Evolutionary conservation across 768 basidiomycete species (phyloP).

Genomic region (Chalciporus piperatus): DNA sequence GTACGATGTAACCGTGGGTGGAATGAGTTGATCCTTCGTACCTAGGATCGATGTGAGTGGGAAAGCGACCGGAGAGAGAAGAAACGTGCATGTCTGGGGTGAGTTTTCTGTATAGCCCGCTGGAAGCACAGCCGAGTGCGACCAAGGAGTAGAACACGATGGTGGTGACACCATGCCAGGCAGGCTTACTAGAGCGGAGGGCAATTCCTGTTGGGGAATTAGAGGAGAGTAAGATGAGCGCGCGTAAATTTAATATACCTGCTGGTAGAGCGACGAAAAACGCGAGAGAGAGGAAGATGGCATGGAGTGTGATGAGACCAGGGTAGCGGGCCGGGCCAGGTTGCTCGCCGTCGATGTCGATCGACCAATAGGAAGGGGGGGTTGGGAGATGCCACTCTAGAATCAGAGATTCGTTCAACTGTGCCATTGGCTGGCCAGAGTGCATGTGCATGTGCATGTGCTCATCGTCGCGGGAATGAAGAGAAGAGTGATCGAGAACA

Average conservation of each 20-base stretch:
- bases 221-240: not conserved
- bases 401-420: slow-evolving; percentile 78
- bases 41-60: slow-evolving; percentile 40
- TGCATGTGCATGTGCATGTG: slow-evolving; percentile 50
- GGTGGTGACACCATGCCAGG: slow-evolving; percentile 57
- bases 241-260: slow-evolving; percentile 44
- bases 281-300: slow-evolving; percentile 68
- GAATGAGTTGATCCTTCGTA: slow-evolving; percentile 67
- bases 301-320: slow-evolving; percentile 72
- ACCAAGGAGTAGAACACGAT: slow-evolving; percentile 60
- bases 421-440: slow-evolving; percentile 47
- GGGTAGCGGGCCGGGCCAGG: slow-evolving; percentile 49
- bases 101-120: slow-evolving; percentile 68
- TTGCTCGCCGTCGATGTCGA: slow-evolving; percentile 63
- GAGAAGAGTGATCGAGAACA: slow-evolving; percentile 17
- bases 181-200: slow-evolving; percentile 73
- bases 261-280: slow-evolving; percentile 83
- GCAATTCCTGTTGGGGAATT: slow-evolving; percentile 56
- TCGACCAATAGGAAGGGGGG: slow-evolving; percentile 79
- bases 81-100: slow-evolving; percentile 76
- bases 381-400: slow-evolving; percentile 62
- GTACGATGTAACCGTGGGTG: slow-evolving; percentile 56
- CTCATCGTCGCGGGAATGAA: slow-evolving; percentile 28
- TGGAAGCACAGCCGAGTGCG: slow-evolving; percentile 63
- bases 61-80: slow-evolving; percentile 8